Evolutionary conservation across 805 yeast species (phyloP), one percentile per base, ranked within the genome.

Genomic region (Wickerhamiella siamensis): DNA sequence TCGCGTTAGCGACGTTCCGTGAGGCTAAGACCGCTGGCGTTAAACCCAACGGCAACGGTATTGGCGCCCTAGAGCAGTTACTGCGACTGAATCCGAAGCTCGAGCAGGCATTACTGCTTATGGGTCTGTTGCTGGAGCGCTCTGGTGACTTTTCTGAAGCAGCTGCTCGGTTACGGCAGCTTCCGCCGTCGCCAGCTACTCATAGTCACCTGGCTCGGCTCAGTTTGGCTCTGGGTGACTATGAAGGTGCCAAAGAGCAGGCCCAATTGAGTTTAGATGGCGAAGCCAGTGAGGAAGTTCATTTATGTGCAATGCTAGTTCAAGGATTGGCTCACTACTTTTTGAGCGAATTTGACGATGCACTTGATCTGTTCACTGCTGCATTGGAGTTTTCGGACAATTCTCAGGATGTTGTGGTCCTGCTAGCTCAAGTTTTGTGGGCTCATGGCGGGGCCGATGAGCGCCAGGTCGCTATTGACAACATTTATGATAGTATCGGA

Each of bases 391-490:
- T 60, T 1, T 69, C 78, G 19, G 70, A 72, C 4, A 75, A 73
- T 38, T 74, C 80, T 4, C 75, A 71, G 47, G 70, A 78, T 46
- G 67, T 84, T n/a, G 75, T 83, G 14, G 72, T 79, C 5, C 60
- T 88, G 22, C 69, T 83, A 17, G 74, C 91, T 0, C 94, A 86
- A 54, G 79, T 87, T 0, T 64, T 91, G 39, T 80, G 79, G 63
- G 83, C 83, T 2, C 72, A 73, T 43, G 80, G 75, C n/a, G 71
- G 75, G 0, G 75, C 71, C n/a, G 91, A 81, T 4, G 75, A 91
- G 1, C 77, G 75, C 44, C 79, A 76, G 47, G 87, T 86, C 1
- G 95, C 96, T 0, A 54, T 82, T 37, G 95, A 86, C 51, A 94
- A 84, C 57, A 60, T 88, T 35, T 79, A 81, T 50, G 67, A 70